Evolutionary conservation across 805 yeast genomes (phyloP).

Genomic region (Yarrowia porcina): DNA sequence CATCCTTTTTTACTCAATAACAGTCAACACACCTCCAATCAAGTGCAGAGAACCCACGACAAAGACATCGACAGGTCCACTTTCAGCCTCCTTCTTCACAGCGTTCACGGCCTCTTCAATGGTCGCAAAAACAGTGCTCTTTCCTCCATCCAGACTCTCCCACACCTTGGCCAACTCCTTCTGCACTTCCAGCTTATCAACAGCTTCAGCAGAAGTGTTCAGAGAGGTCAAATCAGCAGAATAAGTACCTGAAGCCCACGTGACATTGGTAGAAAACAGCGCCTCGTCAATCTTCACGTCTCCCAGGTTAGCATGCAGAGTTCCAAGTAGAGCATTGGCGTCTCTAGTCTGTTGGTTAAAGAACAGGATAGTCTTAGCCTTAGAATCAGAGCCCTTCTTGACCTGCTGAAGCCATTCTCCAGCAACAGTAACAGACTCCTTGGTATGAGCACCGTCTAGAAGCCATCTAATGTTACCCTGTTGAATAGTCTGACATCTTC

Average conservation of each 20-base stretch:
- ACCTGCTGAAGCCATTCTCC: constrained; percentile 64
- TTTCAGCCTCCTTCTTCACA: constrained; percentile 44
- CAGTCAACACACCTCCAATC: constrained; percentile 91
- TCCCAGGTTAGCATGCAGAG: constrained; percentile 42
- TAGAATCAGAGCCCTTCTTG: constrained; percentile 14
- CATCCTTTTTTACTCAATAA: constrained; percentile 68
- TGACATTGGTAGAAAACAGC: constrained; percentile 84
- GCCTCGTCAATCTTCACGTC: constrained; percentile 62
- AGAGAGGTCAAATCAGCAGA: constrained; percentile 73
- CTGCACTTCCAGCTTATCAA: constrained; percentile 80
- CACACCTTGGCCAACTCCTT: constrained; percentile 68
- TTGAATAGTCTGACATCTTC: constrained; percentile 76
- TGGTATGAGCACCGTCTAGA: constrained; percentile 94
- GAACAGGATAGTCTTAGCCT: constrained; percentile 49
- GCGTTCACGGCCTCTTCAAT: constrained; percentile 70
- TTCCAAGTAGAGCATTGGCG: constrained; percentile 58
- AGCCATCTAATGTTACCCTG: constrained; percentile 64
- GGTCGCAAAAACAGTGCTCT: constrained; percentile 55
- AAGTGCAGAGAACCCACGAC: constrained; percentile 93
- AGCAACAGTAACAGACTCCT: constrained; percentile 81
- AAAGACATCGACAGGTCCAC: constrained; percentile 59
- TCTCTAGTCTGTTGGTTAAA: constrained; percentile 96
- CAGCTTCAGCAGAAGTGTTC: constrained; percentile 74
- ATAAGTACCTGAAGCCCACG: constrained; percentile 81
- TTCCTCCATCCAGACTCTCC: constrained; percentile 48